phyloP scores from a whole-genome alignment of 805 yeast species.

The Cyberlindnera sargentensis region DNA sequence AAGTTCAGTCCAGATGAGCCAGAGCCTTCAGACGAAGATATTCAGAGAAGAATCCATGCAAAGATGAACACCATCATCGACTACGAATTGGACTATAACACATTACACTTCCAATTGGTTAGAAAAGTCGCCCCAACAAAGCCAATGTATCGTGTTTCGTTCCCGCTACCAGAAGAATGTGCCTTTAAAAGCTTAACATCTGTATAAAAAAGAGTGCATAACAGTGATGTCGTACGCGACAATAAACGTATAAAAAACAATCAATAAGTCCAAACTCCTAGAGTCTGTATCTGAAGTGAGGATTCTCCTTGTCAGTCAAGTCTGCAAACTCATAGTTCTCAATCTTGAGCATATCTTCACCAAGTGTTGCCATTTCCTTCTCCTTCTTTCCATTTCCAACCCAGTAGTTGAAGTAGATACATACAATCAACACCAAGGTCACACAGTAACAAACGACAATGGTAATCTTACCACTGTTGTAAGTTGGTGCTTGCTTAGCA shows the following conservation, averaged over 20 bases:
- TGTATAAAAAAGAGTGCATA: background rate
- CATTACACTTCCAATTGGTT: conserved; percentile 68
- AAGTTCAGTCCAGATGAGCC: conserved; percentile 71
- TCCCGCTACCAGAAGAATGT: conserved; percentile 60
- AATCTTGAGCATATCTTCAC: conserved; percentile 15
- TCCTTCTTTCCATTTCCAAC: conserved; percentile 40
- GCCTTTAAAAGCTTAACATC: conserved; percentile 35
- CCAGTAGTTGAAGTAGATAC: conserved; percentile 23
- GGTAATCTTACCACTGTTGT: conserved; percentile 43
- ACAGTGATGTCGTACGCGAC: background rate
- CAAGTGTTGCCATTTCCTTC: conserved; percentile 22
- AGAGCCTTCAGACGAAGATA: conserved; percentile 62
- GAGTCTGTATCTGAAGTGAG: conserved; percentile 1
- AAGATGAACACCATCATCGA: conserved; percentile 40
- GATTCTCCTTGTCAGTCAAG: conserved; percentile 32
- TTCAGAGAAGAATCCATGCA: conserved; percentile 58
- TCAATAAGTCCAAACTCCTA: background rate
- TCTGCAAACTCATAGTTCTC: conserved; percentile 38
- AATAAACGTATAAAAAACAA: background rate
- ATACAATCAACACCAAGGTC: conserved; percentile 32
- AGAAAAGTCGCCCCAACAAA: conserved; percentile 96
- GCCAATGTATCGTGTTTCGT: conserved; percentile 88
- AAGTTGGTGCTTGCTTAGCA: conserved; percentile 50
- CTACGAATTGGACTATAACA: conserved; percentile 37
- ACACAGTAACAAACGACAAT: conserved; percentile 24